Evolutionary conservation across 805 yeast species (phyloP), one percentile per base, ranked within the genome.

Genomic region (Isabelozyma gotoi): DNA sequence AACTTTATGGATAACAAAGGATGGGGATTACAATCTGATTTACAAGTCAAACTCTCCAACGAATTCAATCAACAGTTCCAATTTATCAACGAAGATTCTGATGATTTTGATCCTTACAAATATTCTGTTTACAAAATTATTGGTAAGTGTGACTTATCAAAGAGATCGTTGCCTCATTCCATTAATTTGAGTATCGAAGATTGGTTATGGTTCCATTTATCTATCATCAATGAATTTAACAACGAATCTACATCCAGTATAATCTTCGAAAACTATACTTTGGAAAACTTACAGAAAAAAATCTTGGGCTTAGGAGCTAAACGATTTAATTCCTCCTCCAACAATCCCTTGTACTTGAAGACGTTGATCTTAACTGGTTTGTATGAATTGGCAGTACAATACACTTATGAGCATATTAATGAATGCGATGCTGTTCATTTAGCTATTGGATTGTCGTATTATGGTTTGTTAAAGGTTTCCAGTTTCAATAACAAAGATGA

Each of bases 131-230:
- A 88, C 69, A 92, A 94, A 65, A 76, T 94, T 19, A 77, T 92
- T 45, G 98, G 98, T n/a, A 84, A 94, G 62, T 89, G 97, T 63
- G 84, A 83, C 67, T 59, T 85, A 57, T 71, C 85, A 38, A 74
- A 83, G 63, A 81, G 82, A 63, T 69, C 78, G 49, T 68, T 91
- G 53, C 81, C 95, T 31, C 62, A 82, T n/a, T 71, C 78, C 32
- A 79, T 92, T 21, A 78, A 85, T 32, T 66, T 82, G 31, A 87
- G 95, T 45, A 80, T 91, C 38, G 98, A 92, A 63, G 98, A 92
- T 67, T 92, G 98, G 98, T 63, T 92, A 39, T 92, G 99, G 99
- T 80, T 87, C 59, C 97, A 94, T 64, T 74, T 94, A 44, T 76
- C 82, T 64, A 73, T 92, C 20, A 80, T 87, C 12, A 79, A 82